Base-by-base conservation (phyloP, 2,329 filamentous ascomycete species). In the Penicillium sp. region DNA sequence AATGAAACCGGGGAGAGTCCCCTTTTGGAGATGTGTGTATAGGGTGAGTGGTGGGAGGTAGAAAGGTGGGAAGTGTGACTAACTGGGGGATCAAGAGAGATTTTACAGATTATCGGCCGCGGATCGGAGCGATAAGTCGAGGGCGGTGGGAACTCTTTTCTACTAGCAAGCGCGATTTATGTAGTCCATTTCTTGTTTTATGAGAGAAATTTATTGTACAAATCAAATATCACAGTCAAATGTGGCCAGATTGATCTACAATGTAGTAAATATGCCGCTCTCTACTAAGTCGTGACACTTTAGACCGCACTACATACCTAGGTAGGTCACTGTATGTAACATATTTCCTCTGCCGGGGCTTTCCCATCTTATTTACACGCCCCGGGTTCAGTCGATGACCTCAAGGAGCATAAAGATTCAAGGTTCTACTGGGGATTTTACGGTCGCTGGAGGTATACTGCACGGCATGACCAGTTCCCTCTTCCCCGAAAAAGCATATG, bases 61-160 rank as follows among this genome's bases (percentile, higher is more conserved):
- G n/a, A 35, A 42, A 42, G 40, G 23, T 22, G 45, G 45, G 39
- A 51, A 51, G 51, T 56, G 50, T 52, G 52, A 53, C 50, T 51
- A 49, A 53, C 51, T 20, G 31, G 14, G 29, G n/a, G 31, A 36
- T 50, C 45, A 51, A 49, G 48, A 49, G 50, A 56, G 55, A 56
- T 55, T 61, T 58, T 57, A 40, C 41, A 52, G 42, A 47, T 46
- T 43, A 51, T 54, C 55, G 57, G 54, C 56, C 52, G 52, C 46
- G 23, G 48, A 32, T 62, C 59, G 58, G 59, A 58, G 57, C 49
- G 50, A 44, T 50, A 49, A 55, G 39, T 45, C 26, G 46, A 43
- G 40, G 56, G 56, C 46, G 56, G 52, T 54, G 44, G 54, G 46
- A 35, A 40, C 31, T 5, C 10, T 43, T 31, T 27, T 11, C 20